A percentile compares a stretch with the other conserved stretches of the same genome.
Conservation (phyloP, 345 rosid species). For the Anastatica hierochuntica region DNA sequence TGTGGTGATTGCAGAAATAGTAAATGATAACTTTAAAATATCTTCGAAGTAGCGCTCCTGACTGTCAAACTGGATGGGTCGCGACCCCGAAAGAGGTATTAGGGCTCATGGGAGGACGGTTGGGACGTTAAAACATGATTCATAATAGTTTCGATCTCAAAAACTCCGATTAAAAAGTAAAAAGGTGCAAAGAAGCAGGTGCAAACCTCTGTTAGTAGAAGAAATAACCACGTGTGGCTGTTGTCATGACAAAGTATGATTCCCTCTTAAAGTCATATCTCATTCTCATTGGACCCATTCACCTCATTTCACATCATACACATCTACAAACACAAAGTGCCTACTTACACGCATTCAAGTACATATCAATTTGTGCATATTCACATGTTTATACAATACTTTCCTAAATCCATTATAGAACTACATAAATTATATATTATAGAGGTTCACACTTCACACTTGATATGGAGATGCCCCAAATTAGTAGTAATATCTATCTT, state of each 20-base stretch:
- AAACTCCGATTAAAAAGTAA: too few species aligned
- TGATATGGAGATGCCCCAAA: too few species aligned
- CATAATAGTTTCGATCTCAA: too few species aligned
- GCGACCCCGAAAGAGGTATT: too few species aligned
- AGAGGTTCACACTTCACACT: constrained; percentile 15
- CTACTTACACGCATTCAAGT: constrained; percentile 19
- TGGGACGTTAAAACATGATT: too few species aligned
- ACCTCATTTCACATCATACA: constrained; percentile 13
- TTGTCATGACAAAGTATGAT: constrained; percentile 18
- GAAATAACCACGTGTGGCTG: constrained; percentile 27
- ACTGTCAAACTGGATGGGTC: too few species aligned
- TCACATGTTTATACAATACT: constrained; percentile 1
- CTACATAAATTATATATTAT: neutral
- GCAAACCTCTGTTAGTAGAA: constrained; percentile 15
- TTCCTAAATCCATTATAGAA: neutral
- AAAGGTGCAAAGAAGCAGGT: too few species aligned
- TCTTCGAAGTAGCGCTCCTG: too few species aligned
- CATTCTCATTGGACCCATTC: constrained; percentile 22
- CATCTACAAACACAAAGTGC: constrained; percentile 15
- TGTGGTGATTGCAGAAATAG: too few species aligned
- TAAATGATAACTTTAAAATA: too few species aligned
- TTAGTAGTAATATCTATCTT: too few species aligned
- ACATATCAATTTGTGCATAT: neutral
- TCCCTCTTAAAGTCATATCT: constrained; percentile 16
- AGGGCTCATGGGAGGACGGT: too few species aligned